These are phyloP conservation scores for Macadamia integrifolia DNA, from an alignment of 164 flowering plant genomes.

Conservation along the genomic window DNA sequence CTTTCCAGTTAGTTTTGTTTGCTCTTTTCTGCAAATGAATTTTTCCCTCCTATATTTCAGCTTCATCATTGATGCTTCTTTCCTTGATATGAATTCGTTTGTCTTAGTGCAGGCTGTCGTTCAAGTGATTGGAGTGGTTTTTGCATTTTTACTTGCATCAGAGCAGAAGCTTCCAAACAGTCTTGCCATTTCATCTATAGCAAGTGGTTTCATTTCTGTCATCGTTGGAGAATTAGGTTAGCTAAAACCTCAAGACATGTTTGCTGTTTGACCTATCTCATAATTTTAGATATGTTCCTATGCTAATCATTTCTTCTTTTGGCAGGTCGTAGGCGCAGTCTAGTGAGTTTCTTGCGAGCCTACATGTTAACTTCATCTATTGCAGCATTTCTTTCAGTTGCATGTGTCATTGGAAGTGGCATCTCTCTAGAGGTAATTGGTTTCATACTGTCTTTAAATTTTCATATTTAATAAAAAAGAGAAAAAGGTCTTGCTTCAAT, in stretches of 20 bases:
- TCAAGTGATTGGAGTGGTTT: slow-evolving; percentile 31
- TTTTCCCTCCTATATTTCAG: not conserved
- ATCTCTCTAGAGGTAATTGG: slow-evolving; percentile 37
- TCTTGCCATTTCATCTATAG: slow-evolving; percentile 29
- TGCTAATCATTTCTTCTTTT: slow-evolving; percentile 7
- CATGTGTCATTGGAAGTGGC: slow-evolving; percentile 20
- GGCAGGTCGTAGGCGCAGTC: slow-evolving; percentile 62
- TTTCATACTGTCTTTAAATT: not conserved
- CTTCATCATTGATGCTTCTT: not conserved
- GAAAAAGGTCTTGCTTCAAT: too few relatives aligned
- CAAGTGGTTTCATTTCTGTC: slow-evolving; percentile 36
- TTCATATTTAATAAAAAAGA: not conserved
- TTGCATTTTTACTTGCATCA: slow-evolving; percentile 12
- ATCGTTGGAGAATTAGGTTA: slow-evolving; percentile 62
- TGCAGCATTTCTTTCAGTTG: slow-evolving; percentile 30
- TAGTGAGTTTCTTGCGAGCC: slow-evolving; percentile 36
- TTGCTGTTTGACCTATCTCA: not conserved
- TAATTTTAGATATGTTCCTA: not conserved
- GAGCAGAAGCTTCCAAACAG: slow-evolving; percentile 18
- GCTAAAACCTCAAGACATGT: not conserved
- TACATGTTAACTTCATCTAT: slow-evolving; percentile 40
- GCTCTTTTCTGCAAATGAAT: not conserved
- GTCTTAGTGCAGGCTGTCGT: slow-evolving; percentile 34
- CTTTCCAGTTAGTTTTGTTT: not conserved
- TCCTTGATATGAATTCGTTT: slow-evolving; percentile 2